Evolutionary conservation across 495 filamentous ascomycete species (phyloP).

Genomic region (Neurospora sp.): DNA sequence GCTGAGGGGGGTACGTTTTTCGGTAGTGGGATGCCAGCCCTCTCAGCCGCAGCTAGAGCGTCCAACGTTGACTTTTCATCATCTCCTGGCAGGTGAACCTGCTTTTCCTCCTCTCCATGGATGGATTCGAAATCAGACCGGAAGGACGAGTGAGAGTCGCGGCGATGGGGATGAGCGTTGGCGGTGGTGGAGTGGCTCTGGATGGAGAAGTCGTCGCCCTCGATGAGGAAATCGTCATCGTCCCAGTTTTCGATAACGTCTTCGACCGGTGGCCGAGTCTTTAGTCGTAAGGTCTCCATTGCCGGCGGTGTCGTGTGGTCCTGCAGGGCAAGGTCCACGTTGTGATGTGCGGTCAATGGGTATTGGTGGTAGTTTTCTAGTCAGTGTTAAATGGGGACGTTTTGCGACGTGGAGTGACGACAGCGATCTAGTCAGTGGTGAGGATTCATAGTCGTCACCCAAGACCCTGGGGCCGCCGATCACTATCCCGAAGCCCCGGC

Average conservation of each 20-base stretch:
- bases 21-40: conserved; percentile 87
- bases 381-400: not conserved
- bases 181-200: conserved; percentile 53
- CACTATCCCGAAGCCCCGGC: not conserved
- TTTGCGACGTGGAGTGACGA: conserved; percentile 15
- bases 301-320: conserved; percentile 2
- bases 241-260: conserved; percentile 77
- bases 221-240: conserved; percentile 72
- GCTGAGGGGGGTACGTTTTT: conserved; percentile 87
- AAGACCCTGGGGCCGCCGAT: conserved; percentile 13
- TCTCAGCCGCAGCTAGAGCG: conserved; percentile 76
- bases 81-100: conserved; percentile 65
- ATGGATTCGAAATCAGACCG: conserved; percentile 71
- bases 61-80: conserved; percentile 71
- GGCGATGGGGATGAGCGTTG: conserved; percentile 42
- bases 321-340: not conserved
- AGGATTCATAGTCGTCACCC: conserved; percentile 27
- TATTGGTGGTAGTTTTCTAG: not conserved
- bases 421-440: conserved; percentile 19
- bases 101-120: conserved; percentile 74
- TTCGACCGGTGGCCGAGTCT: conserved; percentile 43
- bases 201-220: conserved; percentile 59
- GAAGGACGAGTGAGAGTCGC: conserved; percentile 70
- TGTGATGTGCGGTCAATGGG: not conserved
- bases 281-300: conserved; percentile 52